Conservation (phyloP, 1,284 basidiomycete species). For the Fomitiporia mediterranea region DNA sequence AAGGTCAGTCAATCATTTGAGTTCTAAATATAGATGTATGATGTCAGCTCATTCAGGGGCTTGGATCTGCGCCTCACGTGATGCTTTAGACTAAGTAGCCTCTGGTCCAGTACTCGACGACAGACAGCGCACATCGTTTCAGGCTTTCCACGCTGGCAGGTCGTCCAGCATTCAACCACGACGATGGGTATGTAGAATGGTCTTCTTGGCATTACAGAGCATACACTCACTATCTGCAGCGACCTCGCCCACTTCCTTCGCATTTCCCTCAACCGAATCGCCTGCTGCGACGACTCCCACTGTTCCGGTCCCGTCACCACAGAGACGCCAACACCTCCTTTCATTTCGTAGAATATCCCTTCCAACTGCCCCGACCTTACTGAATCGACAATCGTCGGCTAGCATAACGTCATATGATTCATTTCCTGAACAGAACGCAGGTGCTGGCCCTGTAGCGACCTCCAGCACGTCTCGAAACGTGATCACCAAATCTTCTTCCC, state of each 20-base stretch:
- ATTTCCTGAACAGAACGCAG: slow-evolving; percentile 45
- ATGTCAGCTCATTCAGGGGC: slow-evolving; percentile 4
- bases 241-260: slow-evolving; percentile 4
- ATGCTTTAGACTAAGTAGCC: neutral
- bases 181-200: slow-evolving; percentile 1
- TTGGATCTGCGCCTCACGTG: neutral
- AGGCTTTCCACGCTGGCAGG: too few relatives aligned
- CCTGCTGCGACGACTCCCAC: neutral
- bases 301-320: slow-evolving; percentile 5
- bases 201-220: neutral
- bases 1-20: too few relatives aligned
- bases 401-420: slow-evolving; percentile 69
- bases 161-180: neutral
- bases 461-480: slow-evolving; percentile 23
- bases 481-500: slow-evolving; percentile 18
- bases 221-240: slow-evolving; percentile 1
- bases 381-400: slow-evolving; percentile 57
- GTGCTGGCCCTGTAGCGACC: neutral
- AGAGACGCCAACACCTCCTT: slow-evolving; percentile 39
- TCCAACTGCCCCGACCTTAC: slow-evolving; percentile 51
- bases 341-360: slow-evolving; percentile 76
- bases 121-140: too few relatives aligned
- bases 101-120: too few relatives aligned
- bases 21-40: neutral
- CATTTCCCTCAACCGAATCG: slow-evolving; percentile 15